Evolutionary conservation across 768 basidiomycete species (phyloP).

Genomic region (Amanita rubescens): DNA sequence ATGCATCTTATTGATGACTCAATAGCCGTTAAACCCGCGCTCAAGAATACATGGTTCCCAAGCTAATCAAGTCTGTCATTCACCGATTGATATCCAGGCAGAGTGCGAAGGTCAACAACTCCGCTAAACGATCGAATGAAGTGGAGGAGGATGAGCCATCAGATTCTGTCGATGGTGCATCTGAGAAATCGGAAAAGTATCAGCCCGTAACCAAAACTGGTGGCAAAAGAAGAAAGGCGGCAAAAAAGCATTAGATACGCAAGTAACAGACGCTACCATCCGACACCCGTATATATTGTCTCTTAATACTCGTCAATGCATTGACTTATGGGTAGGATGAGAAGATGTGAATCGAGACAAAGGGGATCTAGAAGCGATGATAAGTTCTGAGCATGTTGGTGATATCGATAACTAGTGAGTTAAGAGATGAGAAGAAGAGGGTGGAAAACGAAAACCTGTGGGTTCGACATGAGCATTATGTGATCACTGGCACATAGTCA

Average conservation of each 20-base stretch:
- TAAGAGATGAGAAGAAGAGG: too few relatives aligned
- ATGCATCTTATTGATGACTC: constrained; percentile 51
- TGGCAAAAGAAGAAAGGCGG: constrained; percentile 56
- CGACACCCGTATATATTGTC: too few relatives aligned
- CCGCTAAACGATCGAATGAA: constrained; percentile 21
- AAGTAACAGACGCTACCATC: not conserved
- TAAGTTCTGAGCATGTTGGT: too few relatives aligned
- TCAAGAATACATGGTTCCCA: constrained; percentile 67
- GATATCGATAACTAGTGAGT: too few relatives aligned
- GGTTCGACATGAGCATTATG: too few relatives aligned
- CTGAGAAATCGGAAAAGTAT: constrained; percentile 21
- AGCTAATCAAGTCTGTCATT: constrained; percentile 31
- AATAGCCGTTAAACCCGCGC: constrained; percentile 48
- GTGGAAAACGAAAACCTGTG: too few relatives aligned
- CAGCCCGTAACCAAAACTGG: constrained; percentile 46
- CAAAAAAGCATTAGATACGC: constrained; percentile 22
- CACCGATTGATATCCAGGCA: constrained; percentile 19
- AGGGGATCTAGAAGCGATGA: too few relatives aligned
- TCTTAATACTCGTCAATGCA: too few relatives aligned
- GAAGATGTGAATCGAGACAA: too few relatives aligned
- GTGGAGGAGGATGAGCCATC: constrained; percentile 34
- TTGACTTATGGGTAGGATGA: too few relatives aligned
- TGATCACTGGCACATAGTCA: too few relatives aligned
- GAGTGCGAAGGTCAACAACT: constrained; percentile 13
- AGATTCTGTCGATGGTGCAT: constrained; percentile 34